phyloP scores from a whole-genome alignment of 148 eudicot genomes.

The Rhododendron ferrugineum region DNA sequence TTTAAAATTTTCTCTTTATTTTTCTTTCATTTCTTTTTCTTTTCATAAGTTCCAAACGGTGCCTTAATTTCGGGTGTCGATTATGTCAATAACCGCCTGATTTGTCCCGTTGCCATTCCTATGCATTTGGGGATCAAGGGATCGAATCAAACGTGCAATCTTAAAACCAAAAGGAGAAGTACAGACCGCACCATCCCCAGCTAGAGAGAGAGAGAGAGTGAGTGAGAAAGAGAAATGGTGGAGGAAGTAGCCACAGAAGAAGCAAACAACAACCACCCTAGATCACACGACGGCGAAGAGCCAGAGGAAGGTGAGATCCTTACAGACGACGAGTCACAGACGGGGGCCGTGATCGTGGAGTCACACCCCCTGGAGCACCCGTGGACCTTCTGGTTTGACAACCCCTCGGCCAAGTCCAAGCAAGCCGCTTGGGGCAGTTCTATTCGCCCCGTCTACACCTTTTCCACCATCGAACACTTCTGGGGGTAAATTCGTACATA shows the following conservation, averaged over 20 bases:
- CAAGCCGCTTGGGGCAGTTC: conserved; percentile 72
- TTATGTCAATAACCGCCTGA: too few relatives aligned
- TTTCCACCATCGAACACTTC: conserved; percentile 81
- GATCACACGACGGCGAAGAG: conserved; percentile 14
- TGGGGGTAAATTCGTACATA: conserved; percentile 50
- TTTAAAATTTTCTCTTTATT: too few relatives aligned
- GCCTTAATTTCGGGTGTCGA: too few relatives aligned
- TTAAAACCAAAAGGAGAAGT: too few relatives aligned
- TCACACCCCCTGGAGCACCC: conserved; percentile 70
- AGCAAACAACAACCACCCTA: not conserved
- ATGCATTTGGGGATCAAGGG: too few relatives aligned
- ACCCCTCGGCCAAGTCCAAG: conserved; percentile 49
- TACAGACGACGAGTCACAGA: conserved; percentile 8
- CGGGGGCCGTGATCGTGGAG: not conserved
- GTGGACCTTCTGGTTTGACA: conserved; percentile 97
- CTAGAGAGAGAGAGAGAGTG: not conserved
- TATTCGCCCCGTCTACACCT: conserved; percentile 72
- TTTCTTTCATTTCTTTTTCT: too few relatives aligned
- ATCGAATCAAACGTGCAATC: not conserved
- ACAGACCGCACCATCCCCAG: not conserved
- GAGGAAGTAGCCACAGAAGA: conserved; percentile 27
- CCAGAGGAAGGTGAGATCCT: conserved; percentile 51
- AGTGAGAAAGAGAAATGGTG: conserved; percentile 5
- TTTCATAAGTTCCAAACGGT: too few relatives aligned
- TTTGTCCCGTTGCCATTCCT: too few relatives aligned